Evolutionary conservation across 352 stramenopile species (phyloP), one percentile per base, ranked within the genome.

Genomic region (Pythium utonaiense): DNA sequence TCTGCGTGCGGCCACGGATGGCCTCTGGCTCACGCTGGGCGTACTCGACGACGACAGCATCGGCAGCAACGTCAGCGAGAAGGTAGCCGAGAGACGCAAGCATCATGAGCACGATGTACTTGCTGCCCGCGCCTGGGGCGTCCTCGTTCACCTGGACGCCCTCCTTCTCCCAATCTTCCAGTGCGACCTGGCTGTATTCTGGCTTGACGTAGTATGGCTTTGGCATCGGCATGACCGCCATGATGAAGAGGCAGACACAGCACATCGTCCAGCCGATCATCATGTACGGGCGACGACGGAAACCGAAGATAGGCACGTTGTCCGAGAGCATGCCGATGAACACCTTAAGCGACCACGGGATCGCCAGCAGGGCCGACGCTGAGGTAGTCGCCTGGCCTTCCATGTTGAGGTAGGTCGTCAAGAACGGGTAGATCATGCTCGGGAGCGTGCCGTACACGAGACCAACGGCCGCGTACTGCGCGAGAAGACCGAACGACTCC

Each of bases 261-360:
- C 56, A 63, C 45, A 70, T 30, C 6, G 52, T 56, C 71, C 71
- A 78, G 24, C 71, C 71, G 21, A 78, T 28, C 19, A 75, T 70
- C 60, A 78, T 75, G 50, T 72, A 78, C 27, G 71, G 69, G n/a
- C 70, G 70, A 53, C 71, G 67, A 30, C 71, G 71, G 51, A 70
- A 76, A 28, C 71, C 71, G 49, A 64, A 66, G 60, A 78, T 76
- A 6, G 71, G 71, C 14, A 74, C n/a, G 60, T 66, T 71, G 54
- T 78, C 71, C 13, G 71, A 74, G 14, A 74, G 16, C 40, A 78
- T 70, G n/a, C 67, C 69, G 57, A 74, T 62, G 34, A 78, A 75
- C 12, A 74, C 67, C 50, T 75, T 78, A 50, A 76, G 51, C 25
- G 67, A 78, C 71, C 71, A 78, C 30, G 67, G 60, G 56, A 78